These are phyloP conservation scores for Sclerotinia sclerotiorum DNA, from an alignment of 2,329 filamentous ascomycete genomes.

Conservation along the genomic window DNA sequence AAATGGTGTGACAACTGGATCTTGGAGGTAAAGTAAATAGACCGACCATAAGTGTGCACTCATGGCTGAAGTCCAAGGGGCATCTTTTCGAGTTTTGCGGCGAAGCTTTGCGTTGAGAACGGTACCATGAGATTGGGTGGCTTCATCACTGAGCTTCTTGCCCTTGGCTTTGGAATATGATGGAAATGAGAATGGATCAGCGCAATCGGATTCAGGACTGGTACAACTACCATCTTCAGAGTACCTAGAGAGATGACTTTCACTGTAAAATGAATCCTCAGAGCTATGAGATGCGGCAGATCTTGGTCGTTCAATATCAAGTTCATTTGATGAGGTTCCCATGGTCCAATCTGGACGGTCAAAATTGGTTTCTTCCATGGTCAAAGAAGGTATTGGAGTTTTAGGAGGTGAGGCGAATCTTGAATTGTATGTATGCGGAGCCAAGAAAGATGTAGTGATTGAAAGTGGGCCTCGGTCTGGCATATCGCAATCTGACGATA, in stretches of 20 bases:
- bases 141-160: conserved; percentile 24
- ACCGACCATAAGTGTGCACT: conserved; percentile 65
- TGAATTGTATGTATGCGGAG: conserved; percentile 29
- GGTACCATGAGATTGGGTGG: conserved; percentile 7
- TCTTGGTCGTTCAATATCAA: conserved; percentile 33
- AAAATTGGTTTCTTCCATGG: conserved; percentile 26
- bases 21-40: conserved; percentile 63
- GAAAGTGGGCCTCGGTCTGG: conserved; percentile 29
- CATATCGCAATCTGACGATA: conserved; percentile 35
- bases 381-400: conserved; percentile 51
- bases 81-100: conserved; percentile 43
- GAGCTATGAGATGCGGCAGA: conserved; percentile 42
- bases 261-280: conserved; percentile 56
- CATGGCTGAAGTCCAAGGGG: conserved; percentile 65
- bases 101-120: conserved; percentile 34
- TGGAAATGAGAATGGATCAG: conserved; percentile 41
- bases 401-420: conserved; percentile 51
- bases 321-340: conserved; percentile 28
- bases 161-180: conserved; percentile 33
- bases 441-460: conserved; percentile 29
- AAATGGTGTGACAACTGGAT: conserved; percentile 66
- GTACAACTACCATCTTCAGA: conserved; percentile 58
- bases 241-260: conserved; percentile 55
- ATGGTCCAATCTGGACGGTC: conserved; percentile 39
- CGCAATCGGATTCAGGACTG: conserved; percentile 50